Evolutionary conservation across 108 stramenopile species (phyloP), one percentile per base, ranked within the genome.

Genomic region (Craspedostauros australis): DNA sequence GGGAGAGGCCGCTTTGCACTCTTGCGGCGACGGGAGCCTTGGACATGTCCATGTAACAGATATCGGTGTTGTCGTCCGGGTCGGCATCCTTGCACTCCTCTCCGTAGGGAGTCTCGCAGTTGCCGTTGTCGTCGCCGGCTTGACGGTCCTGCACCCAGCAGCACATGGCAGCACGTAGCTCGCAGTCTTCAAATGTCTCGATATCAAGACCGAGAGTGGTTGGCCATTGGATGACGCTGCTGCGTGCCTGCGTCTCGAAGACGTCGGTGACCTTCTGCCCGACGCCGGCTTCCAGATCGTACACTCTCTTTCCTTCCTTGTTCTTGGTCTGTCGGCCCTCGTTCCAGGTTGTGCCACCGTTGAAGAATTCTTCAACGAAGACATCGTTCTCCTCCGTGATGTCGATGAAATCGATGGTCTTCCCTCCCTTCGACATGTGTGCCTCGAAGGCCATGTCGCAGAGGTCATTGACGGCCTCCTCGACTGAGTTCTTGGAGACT

Each of bases 141-240:
- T 77, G 76, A 54, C 76, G 67, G 46, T 73, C 76, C 52, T 69
- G 57, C 42, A 56, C 48, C 76, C 76, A 77, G 66, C 75, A 76
- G 46, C 74, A 75, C 49, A 51, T 51, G 52, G 49, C 72, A 28
- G 62, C 51, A 26, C 63, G 62, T 15, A 42, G 14, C 4, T 8
- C 22, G 23, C 53, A 58, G 15, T 26, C n/a, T 1, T 58, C 31
- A 47, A 58, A 58, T 22, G 46, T 58, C n/a, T n/a, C n/a, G n/a
- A n/a, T n/a, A n/a, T n/a, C n/a, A n/a, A n/a, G n/a, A 2, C 26
- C 12, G 4, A 58, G 27, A 37, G 19, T 4, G 46, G 33, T 34
- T 14, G 57, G 57, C 4, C 4, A 26, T 20, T 46, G 46, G 18
- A 47, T 40, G 4, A 58, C 4, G 14, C 46, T 12, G 11, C 31